These are phyloP conservation scores for Rhizoclosmatium globosum DNA, from an alignment of 192 early-diverging fungal species.

Conservation along the genomic window DNA sequence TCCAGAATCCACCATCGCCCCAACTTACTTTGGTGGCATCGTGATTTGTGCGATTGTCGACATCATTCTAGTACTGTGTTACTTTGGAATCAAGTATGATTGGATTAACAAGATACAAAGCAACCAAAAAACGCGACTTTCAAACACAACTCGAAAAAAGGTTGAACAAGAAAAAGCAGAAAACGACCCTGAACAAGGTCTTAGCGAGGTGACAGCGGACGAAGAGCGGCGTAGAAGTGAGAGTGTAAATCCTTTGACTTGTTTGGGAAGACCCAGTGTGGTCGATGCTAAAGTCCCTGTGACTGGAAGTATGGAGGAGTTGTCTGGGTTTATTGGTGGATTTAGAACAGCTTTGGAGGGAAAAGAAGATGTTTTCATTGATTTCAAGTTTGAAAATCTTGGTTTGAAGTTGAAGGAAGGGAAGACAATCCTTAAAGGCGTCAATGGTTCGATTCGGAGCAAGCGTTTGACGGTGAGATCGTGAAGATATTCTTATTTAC, in stretches of 20 bases:
- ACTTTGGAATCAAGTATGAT: neutral
- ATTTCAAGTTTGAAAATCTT: conserved; percentile 64
- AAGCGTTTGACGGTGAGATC: conserved; percentile 31
- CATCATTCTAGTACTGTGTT: conserved; percentile 9
- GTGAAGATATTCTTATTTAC: neutral
- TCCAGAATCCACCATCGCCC: conserved; percentile 4
- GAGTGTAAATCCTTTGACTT: too few relatives aligned
- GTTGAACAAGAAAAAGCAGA: too few relatives aligned
- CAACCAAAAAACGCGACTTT: too few relatives aligned
- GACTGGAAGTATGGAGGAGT: neutral
- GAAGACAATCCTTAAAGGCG: conserved; percentile 23
- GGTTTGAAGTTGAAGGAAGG: conserved; percentile 50
- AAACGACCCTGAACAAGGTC: too few relatives aligned
- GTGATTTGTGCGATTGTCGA: conserved; percentile 28
- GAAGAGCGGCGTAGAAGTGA: too few relatives aligned
- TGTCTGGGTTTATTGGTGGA: neutral
- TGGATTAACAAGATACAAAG: too few relatives aligned
- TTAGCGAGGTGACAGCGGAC: too few relatives aligned
- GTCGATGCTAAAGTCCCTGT: too few relatives aligned
- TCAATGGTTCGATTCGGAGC: conserved; percentile 25
- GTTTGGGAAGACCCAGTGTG: too few relatives aligned
- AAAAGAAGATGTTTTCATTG: conserved; percentile 45
- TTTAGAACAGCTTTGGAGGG: conserved; percentile 19
- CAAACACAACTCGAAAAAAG: too few relatives aligned
- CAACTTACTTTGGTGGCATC: conserved; percentile 23